Evolutionary conservation across 257 asterid species (phyloP).

Genomic region (Solanum bukasovii): DNA sequence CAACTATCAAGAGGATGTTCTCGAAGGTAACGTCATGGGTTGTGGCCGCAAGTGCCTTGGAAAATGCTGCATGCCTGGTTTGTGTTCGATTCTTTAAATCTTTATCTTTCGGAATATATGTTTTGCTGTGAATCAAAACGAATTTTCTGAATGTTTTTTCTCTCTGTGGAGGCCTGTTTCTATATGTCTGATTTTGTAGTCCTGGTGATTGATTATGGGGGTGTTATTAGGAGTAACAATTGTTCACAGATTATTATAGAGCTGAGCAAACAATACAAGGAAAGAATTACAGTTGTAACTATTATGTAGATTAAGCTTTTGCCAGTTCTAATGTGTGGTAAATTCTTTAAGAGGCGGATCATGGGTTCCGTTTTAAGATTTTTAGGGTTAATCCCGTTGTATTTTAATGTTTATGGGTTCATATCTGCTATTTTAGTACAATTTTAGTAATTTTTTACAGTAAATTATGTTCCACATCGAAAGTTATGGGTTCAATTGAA

Average conservation of each 20-base stretch:
- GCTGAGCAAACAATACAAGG: not conserved
- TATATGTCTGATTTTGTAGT: not conserved
- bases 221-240: not conserved
- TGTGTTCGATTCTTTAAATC: not conserved
- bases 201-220: not conserved
- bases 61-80: conserved; percentile 67
- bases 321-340: not conserved
- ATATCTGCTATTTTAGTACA: not conserved
- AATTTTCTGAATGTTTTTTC: not conserved
- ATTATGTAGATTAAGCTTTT: not conserved
- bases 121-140: not conserved
- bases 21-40: conserved; percentile 21
- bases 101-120: not conserved
- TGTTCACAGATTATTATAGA: not conserved
- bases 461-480: not conserved
- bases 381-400: not conserved
- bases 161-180: not conserved
- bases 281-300: not conserved
- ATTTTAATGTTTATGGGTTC: not conserved
- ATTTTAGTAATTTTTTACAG: not conserved
- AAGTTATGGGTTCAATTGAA: not conserved
- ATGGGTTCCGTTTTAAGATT: not conserved
- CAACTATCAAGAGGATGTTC: conserved; percentile 48
- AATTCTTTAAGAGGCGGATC: not conserved
- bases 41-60: conserved; percentile 64